Evolutionary conservation across 495 filamentous ascomycete genomes (phyloP).

Genomic region (Aspergillus egyptiacus): DNA sequence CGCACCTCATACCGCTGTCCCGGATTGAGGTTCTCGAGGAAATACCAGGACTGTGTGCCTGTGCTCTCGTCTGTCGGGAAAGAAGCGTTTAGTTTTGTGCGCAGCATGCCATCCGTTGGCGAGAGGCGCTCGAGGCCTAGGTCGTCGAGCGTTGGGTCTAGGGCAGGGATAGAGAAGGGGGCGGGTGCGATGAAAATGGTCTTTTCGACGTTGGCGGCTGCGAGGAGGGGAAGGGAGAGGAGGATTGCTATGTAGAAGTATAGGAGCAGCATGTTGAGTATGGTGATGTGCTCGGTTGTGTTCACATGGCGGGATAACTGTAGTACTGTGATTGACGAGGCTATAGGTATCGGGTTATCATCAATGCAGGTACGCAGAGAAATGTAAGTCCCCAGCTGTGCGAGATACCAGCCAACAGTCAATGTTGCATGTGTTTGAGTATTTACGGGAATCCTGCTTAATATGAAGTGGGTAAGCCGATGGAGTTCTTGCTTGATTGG

Average conservation of each 20-base stretch:
- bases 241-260: constrained; percentile 23
- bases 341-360: too few species aligned
- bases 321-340: background rate
- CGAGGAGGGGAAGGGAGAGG: constrained; percentile 27
- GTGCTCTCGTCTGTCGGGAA: constrained; percentile 54
- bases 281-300: background rate
- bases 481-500: background rate
- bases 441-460: background rate
- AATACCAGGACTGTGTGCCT: constrained; percentile 73
- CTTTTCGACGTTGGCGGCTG: constrained; percentile 78
- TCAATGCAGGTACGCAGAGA: too few species aligned
- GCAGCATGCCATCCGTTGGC: constrained; percentile 48
- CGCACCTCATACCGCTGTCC: constrained; percentile 85
- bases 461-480: background rate
- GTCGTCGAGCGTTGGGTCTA: constrained; percentile 54
- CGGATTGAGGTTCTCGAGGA: constrained; percentile 67
- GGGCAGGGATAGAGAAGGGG: constrained; percentile 43
- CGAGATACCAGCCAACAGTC: background rate
- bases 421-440: too few species aligned
- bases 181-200: constrained; percentile 75
- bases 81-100: constrained; percentile 55
- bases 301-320: background rate
- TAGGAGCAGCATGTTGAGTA: constrained; percentile 15
- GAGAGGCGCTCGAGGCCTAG: constrained; percentile 60
- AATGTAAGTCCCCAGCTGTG: background rate